Percentiles rank a stretch among this genome's conserved stretches.
Evolutionary conservation across 352 stramenopile genomes (phyloP).

Genomic region (Phytophthora agathidicida): DNA sequence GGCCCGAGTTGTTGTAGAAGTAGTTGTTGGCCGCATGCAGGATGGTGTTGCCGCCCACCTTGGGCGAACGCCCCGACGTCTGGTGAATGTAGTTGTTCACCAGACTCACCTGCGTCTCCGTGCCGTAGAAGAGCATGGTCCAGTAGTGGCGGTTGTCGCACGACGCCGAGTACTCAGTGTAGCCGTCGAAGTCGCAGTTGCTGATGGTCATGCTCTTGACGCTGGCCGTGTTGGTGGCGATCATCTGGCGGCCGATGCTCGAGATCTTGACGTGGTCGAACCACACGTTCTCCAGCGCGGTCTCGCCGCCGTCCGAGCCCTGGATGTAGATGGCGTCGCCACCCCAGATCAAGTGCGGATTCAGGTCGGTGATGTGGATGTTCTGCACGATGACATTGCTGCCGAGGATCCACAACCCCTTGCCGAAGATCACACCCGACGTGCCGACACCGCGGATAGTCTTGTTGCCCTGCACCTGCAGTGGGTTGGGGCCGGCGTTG

Average conservation of each 20-base stretch:
- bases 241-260: constrained; percentile 28
- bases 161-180: no score
- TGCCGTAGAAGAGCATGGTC: constrained; percentile 50
- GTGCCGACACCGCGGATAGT: constrained; percentile 25
- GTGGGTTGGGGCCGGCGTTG: constrained; percentile 23
- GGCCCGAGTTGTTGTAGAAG: constrained; percentile 29
- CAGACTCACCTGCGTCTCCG: constrained; percentile 38
- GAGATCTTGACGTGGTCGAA: constrained; percentile 23
- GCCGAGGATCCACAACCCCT: constrained; percentile 20
- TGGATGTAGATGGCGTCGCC: no score
- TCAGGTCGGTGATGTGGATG: no score
- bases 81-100: constrained; percentile 27
- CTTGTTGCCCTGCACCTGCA: constrained; percentile 23
- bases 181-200: no score
- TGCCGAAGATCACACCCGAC: constrained; percentile 21
- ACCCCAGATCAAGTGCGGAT: no score
- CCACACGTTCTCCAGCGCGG: constrained; percentile 19
- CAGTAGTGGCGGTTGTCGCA: constrained; percentile 57
- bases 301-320: constrained; percentile 21
- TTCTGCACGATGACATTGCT: constrained; percentile 44
- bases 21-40: constrained; percentile 36
- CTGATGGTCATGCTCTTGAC: no score
- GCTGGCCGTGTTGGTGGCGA: no score
- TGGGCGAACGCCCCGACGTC: constrained; percentile 33
- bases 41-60: constrained; percentile 30